phyloP scores from a whole-genome alignment of 192 early-diverging fungal genomes.

The Coemansia guatemalensis region DNA sequence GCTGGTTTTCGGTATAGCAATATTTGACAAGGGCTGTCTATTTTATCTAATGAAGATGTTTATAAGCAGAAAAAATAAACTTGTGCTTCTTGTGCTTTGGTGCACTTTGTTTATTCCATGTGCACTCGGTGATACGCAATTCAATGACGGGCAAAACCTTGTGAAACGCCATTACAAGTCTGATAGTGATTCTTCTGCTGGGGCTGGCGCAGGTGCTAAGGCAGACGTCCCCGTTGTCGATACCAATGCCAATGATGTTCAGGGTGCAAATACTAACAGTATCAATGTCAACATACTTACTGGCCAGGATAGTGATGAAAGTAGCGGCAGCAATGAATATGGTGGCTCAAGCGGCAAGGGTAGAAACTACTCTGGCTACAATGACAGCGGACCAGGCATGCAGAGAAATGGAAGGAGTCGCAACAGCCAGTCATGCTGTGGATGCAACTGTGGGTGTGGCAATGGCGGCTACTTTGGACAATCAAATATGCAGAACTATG shows the following conservation, averaged over 20 bases:
- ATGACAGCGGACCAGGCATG: not conserved
- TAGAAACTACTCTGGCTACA: not conserved
- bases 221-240: too few relatives aligned
- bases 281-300: not conserved
- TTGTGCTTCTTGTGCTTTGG: too few relatives aligned
- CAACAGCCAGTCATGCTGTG: not conserved
- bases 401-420: not conserved
- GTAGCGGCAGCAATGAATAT: not conserved
- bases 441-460: constrained; percentile 2
- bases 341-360: not conserved
- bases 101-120: too few relatives aligned
- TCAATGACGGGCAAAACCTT: too few relatives aligned
- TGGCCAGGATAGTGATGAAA: not conserved
- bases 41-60: not conserved
- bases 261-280: not conserved
- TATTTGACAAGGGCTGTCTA: too few relatives aligned
- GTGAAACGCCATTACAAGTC: too few relatives aligned
- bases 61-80: too few relatives aligned
- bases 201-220: too few relatives aligned
- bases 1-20: constrained; percentile 5
- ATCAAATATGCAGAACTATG: not conserved
- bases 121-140: too few relatives aligned
- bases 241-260: too few relatives aligned
- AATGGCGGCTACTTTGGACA: not conserved
- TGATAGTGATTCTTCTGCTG: too few relatives aligned